These are phyloP conservation scores for Graphium sp. DNA, from an alignment of 2,329 filamentous ascomycete species.

Conservation along the genomic window DNA sequence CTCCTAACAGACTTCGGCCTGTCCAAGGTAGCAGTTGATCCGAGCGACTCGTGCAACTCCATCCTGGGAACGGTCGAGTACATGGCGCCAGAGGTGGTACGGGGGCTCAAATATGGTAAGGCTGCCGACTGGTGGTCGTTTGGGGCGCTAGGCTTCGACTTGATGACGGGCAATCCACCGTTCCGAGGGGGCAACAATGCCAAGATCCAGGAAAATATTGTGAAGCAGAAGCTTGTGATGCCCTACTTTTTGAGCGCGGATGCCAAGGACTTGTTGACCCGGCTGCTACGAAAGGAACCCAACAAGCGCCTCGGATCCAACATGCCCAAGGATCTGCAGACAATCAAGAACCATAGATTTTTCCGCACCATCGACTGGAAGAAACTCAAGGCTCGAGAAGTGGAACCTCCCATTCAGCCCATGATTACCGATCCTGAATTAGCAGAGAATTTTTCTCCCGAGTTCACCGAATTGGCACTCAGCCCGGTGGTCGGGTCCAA, in stretches of 20 bases:
- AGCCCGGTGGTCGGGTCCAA: conserved; percentile 46
- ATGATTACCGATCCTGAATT: conserved; percentile 90
- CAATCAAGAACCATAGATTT: conserved; percentile 85
- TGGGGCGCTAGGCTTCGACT: conserved; percentile 78
- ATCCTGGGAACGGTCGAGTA: conserved; percentile 93
- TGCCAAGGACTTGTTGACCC: conserved; percentile 82
- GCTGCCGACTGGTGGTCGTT: conserved; percentile 99
- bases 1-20: conserved; percentile 93
- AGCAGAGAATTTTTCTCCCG: conserved; percentile 88
- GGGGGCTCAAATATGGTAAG: conserved; percentile 78
- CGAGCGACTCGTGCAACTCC: conserved; percentile 55
- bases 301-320: conserved; percentile 73
- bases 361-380: conserved; percentile 96
- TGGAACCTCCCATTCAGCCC: conserved; percentile 80
- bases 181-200: conserved; percentile 83
- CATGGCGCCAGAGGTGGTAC: conserved; percentile 93
- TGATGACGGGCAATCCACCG: conserved; percentile 82
- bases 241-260: conserved; percentile 86
- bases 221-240: conserved; percentile 76
- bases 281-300: conserved; percentile 83
- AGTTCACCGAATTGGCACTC: conserved; percentile 76
- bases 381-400: conserved; percentile 62
- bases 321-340: conserved; percentile 75
- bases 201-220: conserved; percentile 91
- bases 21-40: conserved; percentile 76